Percentiles rank a stretch among this genome's conserved stretches.
Conservation (phyloP, 106 monocot species). For the Dendrobium chrysotoxum region DNA sequence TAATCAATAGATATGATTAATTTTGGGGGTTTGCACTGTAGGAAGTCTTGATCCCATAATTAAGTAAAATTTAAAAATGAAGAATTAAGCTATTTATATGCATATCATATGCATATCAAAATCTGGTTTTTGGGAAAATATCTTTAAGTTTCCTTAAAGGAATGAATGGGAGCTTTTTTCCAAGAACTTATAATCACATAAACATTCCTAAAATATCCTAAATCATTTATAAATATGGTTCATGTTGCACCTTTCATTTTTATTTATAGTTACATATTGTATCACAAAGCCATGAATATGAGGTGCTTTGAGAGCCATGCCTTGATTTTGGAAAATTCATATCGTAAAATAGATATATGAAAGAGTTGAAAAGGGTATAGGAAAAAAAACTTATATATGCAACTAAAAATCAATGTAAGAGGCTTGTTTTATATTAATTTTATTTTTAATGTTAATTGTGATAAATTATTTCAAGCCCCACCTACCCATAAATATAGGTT, state of each 20-base stretch:
- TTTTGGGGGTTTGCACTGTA: background rate
- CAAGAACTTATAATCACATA: no score
- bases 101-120: no score
- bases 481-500: no score
- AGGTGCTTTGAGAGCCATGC: background rate
- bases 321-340: background rate
- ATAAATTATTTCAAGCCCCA: no score
- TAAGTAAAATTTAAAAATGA: background rate
- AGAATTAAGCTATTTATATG: background rate
- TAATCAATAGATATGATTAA: background rate
- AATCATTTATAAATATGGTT: no score
- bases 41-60: background rate
- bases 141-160: no score
- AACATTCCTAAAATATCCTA: no score
- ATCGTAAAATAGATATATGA: background rate
- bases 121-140: background rate
- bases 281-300: background rate
- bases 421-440: background rate
- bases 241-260: no score
- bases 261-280: no score
- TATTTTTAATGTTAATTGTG: no score
- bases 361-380: no score
- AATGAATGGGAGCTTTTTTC: no score
- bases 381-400: background rate
- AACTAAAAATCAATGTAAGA: background rate